These are phyloP conservation scores for Termitomyces sp. DNA, from an alignment of 768 basidiomycete species.

Conservation along the genomic window DNA sequence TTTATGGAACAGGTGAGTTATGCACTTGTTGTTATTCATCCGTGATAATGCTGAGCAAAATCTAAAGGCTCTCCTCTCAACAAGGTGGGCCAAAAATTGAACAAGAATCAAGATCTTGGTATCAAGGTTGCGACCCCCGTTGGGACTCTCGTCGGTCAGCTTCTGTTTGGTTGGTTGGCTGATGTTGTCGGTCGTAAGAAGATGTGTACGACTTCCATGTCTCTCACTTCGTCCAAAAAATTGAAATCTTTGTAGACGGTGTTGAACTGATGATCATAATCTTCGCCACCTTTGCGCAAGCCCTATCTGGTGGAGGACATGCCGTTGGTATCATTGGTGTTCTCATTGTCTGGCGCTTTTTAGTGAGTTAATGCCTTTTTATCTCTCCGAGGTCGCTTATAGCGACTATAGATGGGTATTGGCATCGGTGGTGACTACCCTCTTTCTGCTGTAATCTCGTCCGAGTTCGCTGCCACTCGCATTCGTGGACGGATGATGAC, in stretches of 20 bases:
- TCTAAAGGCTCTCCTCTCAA: conserved; percentile 9
- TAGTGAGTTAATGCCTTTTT: conserved; percentile 27
- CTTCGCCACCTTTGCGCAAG: conserved; percentile 72
- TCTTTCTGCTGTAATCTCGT: conserved; percentile 78
- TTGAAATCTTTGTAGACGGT: conserved; percentile 39
- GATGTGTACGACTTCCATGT: conserved; percentile 52
- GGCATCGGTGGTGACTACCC: conserved; percentile 93
- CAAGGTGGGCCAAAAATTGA: conserved; percentile 30
- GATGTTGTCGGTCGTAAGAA: conserved; percentile 72
- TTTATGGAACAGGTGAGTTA: background rate
- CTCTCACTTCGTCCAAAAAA: background rate
- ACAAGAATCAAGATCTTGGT: conserved; percentile 64
- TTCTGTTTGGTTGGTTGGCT: conserved; percentile 78
- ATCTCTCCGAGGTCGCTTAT: background rate
- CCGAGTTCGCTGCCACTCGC: conserved; percentile 78
- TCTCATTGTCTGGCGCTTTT: conserved; percentile 79
- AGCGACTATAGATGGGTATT: conserved; percentile 51
- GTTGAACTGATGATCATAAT: conserved; percentile 80
- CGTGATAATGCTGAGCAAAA: background rate
- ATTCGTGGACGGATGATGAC: conserved; percentile 85
- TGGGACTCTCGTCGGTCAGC: conserved; percentile 69
- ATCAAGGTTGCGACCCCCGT: conserved; percentile 74
- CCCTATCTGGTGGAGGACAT: conserved; percentile 61
- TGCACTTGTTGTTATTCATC: background rate
- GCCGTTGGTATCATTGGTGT: conserved; percentile 71